A percentile compares a stretch with the other conserved stretches of the same genome.
These are phyloP conservation scores for Lentinula sp. DNA, from an alignment of 768 basidiomycete genomes.

Conservation along the genomic window DNA sequence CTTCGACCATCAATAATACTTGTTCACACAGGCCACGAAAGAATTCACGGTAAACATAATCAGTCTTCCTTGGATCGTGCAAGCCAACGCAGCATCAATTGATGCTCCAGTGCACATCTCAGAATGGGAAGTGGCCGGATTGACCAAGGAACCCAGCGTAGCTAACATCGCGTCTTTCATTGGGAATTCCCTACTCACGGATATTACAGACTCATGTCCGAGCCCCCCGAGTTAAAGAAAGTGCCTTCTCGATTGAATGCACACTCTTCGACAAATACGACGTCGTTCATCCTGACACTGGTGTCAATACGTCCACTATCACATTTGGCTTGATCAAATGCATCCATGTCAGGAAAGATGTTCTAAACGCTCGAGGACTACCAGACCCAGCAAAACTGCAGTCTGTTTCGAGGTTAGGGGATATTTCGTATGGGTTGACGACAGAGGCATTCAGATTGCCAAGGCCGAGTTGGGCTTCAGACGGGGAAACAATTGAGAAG, in stretches of 20 bases:
- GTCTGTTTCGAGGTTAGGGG: conserved; percentile 47
- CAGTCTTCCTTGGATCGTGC: conserved; percentile 60
- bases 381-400: conserved; percentile 45
- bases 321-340: conserved; percentile 49
- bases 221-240: conserved; percentile 55
- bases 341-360: conserved; percentile 53
- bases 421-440: conserved; percentile 36
- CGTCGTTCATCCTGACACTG: conserved; percentile 33
- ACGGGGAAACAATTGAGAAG: conserved; percentile 48
- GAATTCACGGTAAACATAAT: conserved; percentile 73
- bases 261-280: conserved; percentile 40
- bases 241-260: conserved; percentile 61
- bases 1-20: neutral
- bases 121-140: conserved; percentile 59
- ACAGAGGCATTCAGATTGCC: conserved; percentile 48
- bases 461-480: conserved; percentile 43
- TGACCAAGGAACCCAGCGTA: conserved; percentile 54
- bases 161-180: too few species aligned
- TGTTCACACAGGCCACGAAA: conserved; percentile 32
- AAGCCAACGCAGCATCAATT: conserved; percentile 48
- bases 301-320: conserved; percentile 30
- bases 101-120: conserved; percentile 46
- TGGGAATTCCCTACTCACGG: too few species aligned
- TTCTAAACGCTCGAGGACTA: conserved; percentile 32
- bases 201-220: conserved; percentile 33